These are phyloP conservation scores for Aspergillus proliferans DNA, from an alignment of 2,329 filamentous ascomycete genomes.

Conservation along the genomic window DNA sequence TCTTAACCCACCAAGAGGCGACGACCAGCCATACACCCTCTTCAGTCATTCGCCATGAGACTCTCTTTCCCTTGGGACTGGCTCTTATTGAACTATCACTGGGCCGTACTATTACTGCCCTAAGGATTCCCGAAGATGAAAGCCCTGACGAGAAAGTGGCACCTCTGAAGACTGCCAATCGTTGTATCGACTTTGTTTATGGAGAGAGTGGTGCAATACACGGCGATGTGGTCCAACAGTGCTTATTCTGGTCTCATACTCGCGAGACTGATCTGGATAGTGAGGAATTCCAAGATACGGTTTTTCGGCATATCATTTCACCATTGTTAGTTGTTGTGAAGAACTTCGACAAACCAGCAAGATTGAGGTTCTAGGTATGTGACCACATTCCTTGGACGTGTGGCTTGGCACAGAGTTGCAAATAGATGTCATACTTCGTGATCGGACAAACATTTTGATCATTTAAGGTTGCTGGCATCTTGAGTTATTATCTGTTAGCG, in stretches of 20 bases:
- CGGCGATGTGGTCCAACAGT: not conserved
- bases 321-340: not conserved
- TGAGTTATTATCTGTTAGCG: too few species aligned
- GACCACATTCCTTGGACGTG: not conserved
- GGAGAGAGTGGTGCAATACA: not conserved
- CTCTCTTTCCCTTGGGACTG: constrained; percentile 10
- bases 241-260: not conserved
- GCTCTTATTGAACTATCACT: constrained; percentile 8
- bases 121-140: not conserved
- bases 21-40: not conserved
- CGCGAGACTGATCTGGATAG: not conserved
- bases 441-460: too few species aligned
- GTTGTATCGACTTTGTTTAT: not conserved
- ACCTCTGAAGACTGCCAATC: not conserved
- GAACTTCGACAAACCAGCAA: not conserved
- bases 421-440: not conserved
- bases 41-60: constrained; percentile 5
- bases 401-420: not conserved
- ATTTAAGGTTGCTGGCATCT: too few species aligned
- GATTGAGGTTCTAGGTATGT: not conserved
- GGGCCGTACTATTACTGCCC: not conserved
- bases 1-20: not conserved
- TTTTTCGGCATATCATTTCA: not conserved
- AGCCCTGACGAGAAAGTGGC: not conserved
- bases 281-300: not conserved